phyloP scores from a whole-genome alignment of 1,139 yeast genomes.

The Magnusiomyces fungicola region DNA sequence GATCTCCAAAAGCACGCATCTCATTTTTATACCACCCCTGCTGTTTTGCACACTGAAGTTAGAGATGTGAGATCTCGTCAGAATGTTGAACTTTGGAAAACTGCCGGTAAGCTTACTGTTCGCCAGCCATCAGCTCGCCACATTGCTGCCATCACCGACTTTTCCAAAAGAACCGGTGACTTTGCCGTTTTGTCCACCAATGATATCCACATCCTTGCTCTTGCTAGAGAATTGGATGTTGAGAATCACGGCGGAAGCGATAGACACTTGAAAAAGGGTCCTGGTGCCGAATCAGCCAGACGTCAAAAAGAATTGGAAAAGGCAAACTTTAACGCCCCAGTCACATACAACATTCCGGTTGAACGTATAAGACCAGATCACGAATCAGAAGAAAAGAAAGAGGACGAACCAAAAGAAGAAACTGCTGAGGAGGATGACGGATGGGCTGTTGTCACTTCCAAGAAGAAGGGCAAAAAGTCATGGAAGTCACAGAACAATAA shows the following conservation, averaged over 20 bases:
- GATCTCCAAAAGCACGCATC: constrained; percentile 63
- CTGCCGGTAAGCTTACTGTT: constrained; percentile 41
- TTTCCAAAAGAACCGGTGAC: constrained; percentile 89
- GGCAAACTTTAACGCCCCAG: constrained; percentile 10
- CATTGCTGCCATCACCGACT: constrained; percentile 58
- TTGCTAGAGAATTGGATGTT: constrained; percentile 78
- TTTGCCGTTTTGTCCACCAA: constrained; percentile 77
- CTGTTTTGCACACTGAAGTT: constrained; percentile 70
- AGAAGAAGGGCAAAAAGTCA: constrained; percentile 18
- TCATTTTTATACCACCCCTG: constrained; percentile 79
- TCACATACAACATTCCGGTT: constrained; percentile 11
- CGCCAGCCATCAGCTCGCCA: constrained; percentile 70
- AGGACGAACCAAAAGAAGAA: constrained; percentile 17
- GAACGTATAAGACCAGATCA: constrained; percentile 9
- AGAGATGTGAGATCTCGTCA: constrained; percentile 78
- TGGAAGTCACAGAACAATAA: constrained; percentile 10
- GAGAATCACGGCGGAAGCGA: constrained; percentile 52
- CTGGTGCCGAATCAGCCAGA: constrained; percentile 4
- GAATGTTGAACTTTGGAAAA: constrained; percentile 61
- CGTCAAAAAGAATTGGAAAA: background rate
- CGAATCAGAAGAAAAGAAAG: constrained; percentile 18
- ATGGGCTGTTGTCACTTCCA: constrained; percentile 27
- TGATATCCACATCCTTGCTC: constrained; percentile 87
- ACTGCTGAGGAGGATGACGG: constrained; percentile 31
- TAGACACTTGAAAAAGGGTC: constrained; percentile 42